These are phyloP conservation scores for Cladosporium colombiae DNA, from an alignment of 2,329 filamentous ascomycete genomes.

Conservation along the genomic window DNA sequence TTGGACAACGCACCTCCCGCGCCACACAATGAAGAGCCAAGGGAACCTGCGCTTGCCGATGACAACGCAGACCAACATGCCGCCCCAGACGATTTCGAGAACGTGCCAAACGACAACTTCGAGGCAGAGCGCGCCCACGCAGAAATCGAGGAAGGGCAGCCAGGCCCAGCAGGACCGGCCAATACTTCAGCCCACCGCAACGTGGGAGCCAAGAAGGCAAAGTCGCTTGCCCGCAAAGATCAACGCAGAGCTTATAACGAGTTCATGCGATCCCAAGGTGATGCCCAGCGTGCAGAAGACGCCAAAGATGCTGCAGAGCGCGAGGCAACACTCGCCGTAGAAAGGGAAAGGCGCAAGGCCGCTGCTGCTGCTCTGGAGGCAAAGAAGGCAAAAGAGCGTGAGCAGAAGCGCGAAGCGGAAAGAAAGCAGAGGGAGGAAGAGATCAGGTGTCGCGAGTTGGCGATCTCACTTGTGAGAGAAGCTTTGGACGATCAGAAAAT, in stretches of 20 bases:
- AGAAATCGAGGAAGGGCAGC: slow-evolving; percentile 22
- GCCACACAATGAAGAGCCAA: background rate
- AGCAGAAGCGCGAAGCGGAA: slow-evolving; percentile 42
- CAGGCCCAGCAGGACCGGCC: slow-evolving; percentile 37
- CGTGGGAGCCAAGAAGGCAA: slow-evolving; percentile 53
- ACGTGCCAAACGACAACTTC: slow-evolving; percentile 21
- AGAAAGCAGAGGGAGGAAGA: slow-evolving; percentile 42
- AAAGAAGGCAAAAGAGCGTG: slow-evolving; percentile 43
- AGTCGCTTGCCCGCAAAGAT: slow-evolving; percentile 49
- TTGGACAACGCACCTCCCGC: background rate
- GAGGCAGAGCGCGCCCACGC: slow-evolving; percentile 9
- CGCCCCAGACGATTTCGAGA: slow-evolving; percentile 1
- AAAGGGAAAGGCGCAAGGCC: slow-evolving; percentile 43
- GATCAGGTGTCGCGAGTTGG: slow-evolving; percentile 35
- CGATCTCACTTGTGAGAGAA: slow-evolving; percentile 37
- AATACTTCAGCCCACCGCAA: slow-evolving; percentile 26
- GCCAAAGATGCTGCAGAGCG: slow-evolving; percentile 48
- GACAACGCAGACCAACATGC: slow-evolving; percentile 13
- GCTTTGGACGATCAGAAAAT: slow-evolving; percentile 34
- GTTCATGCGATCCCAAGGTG: slow-evolving; percentile 51
- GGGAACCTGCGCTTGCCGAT: slow-evolving; percentile 18
- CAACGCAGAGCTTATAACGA: slow-evolving; percentile 50
- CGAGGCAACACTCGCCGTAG: slow-evolving; percentile 44
- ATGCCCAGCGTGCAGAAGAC: slow-evolving; percentile 46
- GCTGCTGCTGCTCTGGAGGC: slow-evolving; percentile 47